Base-by-base conservation (phyloP, 2,329 filamentous ascomycete genomes). In the Pseudogymnoascus sp. region DNA sequence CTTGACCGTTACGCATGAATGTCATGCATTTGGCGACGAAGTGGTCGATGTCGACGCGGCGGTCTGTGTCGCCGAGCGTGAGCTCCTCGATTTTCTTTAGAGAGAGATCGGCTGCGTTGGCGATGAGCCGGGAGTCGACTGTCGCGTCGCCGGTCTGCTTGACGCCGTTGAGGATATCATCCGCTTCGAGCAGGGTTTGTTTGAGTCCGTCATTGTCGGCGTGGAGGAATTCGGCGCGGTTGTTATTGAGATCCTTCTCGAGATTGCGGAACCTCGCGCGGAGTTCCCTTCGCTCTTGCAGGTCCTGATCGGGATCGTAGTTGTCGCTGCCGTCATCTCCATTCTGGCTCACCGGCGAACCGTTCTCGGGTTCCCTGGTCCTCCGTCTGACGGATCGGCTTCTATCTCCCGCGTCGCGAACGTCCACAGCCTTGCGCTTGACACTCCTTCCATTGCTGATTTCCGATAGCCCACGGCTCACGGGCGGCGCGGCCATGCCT, bases 131-230 rank as follows among this genome's bases (percentile, higher is more conserved):
- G 0, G 93, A 92, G 74, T 99, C 95, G 66, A 96, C 88, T 0
- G 90, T 90, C 0, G 95, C 95, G 74, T 98, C 95, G 1, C 88
- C 86, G 0, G 95, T 96, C 78, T 97, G 93, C 71, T 89, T 90
- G 66, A 96, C 88, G 69, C 85, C 81, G 64, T 81, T 80, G 66
- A 88, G 87, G 13, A 88, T 77, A 37, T 80, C 75, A 69, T 95
- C 87, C 14, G 89, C 87, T 67, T 83, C 82, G 23, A 83, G 75
- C 23, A 98, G 79, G 1, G 86, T 85, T 8, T 88, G 80, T 65
- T 83, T 79, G 14, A 96, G 79, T 1, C 86, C 85, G 23, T 81
- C 79, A 7, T 88, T 90, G 39, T 85, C 84, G 1, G 82, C 80
- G 68, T 86, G 82, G 23, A 96, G 76, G 66, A 86, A 89, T 69